Base-by-base conservation (phyloP, 2,329 filamentous ascomycete genomes). In the Penicillium sp. region DNA sequence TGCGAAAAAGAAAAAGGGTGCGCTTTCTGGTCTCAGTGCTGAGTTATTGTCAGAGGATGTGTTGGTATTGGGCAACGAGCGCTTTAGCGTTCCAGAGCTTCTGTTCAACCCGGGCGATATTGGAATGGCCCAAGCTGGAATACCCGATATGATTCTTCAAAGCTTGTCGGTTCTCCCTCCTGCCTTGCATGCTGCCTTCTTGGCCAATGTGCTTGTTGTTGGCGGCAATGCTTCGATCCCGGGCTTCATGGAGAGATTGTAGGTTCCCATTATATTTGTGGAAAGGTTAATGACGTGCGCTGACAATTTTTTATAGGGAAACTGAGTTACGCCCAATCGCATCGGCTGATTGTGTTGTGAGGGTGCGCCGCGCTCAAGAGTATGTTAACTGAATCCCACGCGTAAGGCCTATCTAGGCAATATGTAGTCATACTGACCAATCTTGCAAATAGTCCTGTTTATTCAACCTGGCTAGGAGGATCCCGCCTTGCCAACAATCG, bases 71-170 rank as follows among this genome's bases (percentile, higher is more conserved):
- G 88, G 90, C 4, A 97, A 97, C 72, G 94, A 99, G 76, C 85
- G 93, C 44, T 99, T 99, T 69, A 80, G 85, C 2, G 88, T 96
- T 0, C 93, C 94, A 0, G 94, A 99, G 71, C 80, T 97, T 6
- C 77, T 99, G 2, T 97, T 99, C 76, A 88, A 83, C 53, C 94
- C 94, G 0, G 82, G 83, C 3, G 93, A 97, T 73, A 87, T 96
- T 42, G 92, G 92, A 1, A 85, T 97, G 73, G 84, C 85, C 45
- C 90, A 96, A 66, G 86, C 88, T 0, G 94, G 94, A 0, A 79
- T 99, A 20, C 84, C 90, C 0, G 89, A 92, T 46, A 82, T 91
- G n/a, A 83, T 97, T 11, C 80, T 94, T 74, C 87, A 97, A 70
- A 89, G 87, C 12, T 75, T 99, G 14, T 82, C 84, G 8, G 80